Conservation (phyloP, 169 alveolate species). For the Plasmodium cynomolgi region DNA sequence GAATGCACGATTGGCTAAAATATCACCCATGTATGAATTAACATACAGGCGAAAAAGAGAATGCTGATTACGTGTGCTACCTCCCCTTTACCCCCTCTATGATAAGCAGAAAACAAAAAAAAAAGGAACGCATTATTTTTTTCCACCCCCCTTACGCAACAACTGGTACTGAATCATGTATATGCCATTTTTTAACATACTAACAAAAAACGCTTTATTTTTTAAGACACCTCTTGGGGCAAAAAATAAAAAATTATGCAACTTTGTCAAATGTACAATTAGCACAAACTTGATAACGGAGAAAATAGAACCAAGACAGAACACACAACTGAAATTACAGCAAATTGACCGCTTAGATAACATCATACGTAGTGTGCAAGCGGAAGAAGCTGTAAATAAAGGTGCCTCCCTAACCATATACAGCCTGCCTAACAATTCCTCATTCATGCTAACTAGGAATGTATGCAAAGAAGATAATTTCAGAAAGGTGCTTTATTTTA, state of each 20-base stretch:
- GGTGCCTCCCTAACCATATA: not conserved
- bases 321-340: conserved; percentile 1
- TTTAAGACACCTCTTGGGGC: conserved; percentile 20
- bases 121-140: not conserved
- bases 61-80: not conserved
- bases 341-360: not conserved
- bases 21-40: not conserved
- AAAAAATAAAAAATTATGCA: conserved; percentile 29
- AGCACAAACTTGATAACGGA: conserved; percentile 16
- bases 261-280: conserved; percentile 8
- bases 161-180: conserved; percentile 24
- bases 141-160: not conserved
- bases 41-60: not conserved
- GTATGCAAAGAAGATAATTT: conserved; percentile 14
- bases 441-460: conserved; percentile 11
- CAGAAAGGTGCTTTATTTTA: conserved; percentile 72
- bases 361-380: not conserved
- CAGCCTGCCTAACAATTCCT: conserved; percentile 17
- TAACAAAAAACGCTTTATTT: conserved; percentile 9
- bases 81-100: not conserved
- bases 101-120: not conserved
- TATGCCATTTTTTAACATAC: conserved; percentile 14
- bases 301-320: conserved; percentile 6
- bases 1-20: not conserved
- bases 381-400: not conserved